Base-by-base conservation (phyloP, 2,329 filamentous ascomycete genomes). In the Herpotrichia juniperi region DNA sequence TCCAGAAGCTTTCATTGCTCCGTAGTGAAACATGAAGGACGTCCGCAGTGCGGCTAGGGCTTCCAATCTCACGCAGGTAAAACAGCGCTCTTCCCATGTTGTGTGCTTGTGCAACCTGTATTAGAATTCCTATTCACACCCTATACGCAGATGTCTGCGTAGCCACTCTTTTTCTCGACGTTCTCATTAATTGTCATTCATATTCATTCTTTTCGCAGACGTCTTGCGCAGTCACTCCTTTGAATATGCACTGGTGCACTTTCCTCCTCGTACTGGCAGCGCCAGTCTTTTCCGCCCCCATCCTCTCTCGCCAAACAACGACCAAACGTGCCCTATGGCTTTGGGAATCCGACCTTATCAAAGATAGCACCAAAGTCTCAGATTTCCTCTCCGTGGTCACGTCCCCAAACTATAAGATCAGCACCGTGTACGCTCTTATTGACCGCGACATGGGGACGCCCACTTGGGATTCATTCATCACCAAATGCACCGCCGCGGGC, bases 201-300 rank as follows among this genome's bases (percentile, higher is more conserved):
- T 22, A 19, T 12, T 16, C 30, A 34, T 5, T 17, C 25, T 49
- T 46, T 42, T 35, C 30, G 48, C 45, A 44, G 48, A 12, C 16
- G 19, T 42, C 24, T 46, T 53, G 51, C 51, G 46, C 46, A 53
- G 51, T 46, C 51, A 49, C 37, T 53, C 51, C 46, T 53, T 53
- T 42, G 16, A 45, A 42, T 26, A 53, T 53, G 51, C 51, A 53
- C 40, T 53, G 46, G 28, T 31, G 28, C 28, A 31, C 28, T 22
- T 21, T 35, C n/a, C 43, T 50, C 42, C 42, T 50, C 21, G 42
- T 45, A 22, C 52, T 54, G 24, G 48, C 48, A 19, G 37, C 52
- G 19, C 39, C 52, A 26, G 48, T 31, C 2, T 28, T 46, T 28
- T 51, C 44, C n/a, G 17, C 30, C 8, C 52, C 48, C 11, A 3